A percentile compares a stretch with the other conserved stretches of the same genome.
Evolutionary conservation across 2,329 filamentous ascomycete genomes (phyloP).

Genomic region (Colletotrichum tropicale): DNA sequence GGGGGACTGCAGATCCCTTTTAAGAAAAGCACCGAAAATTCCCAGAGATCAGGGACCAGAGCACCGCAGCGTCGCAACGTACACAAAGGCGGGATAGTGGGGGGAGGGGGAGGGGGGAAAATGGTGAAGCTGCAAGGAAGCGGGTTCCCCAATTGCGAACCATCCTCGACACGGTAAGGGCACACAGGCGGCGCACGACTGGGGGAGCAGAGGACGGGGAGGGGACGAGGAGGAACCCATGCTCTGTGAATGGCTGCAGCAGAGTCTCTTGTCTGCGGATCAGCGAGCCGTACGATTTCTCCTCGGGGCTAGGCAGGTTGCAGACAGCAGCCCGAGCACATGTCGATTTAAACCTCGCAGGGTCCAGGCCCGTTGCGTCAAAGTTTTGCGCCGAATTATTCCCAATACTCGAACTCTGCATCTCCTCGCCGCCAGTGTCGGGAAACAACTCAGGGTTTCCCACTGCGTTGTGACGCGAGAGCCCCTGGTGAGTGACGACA

Average conservation of each 20-base stretch:
- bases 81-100: neutral
- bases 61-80: conserved; percentile 11
- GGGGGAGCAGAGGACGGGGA: neutral
- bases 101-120: neutral
- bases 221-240: neutral
- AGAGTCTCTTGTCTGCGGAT: neutral
- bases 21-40: neutral
- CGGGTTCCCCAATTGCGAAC: neutral
- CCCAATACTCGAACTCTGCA: neutral
- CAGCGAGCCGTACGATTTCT: neutral
- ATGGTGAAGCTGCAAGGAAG: conserved; percentile 7
- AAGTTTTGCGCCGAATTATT: neutral
- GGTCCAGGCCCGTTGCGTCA: neutral
- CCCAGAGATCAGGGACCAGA: conserved; percentile 16
- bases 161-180: neutral
- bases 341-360: neutral
- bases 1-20: conserved; percentile 13
- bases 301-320: neutral
- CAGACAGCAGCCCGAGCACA: neutral
- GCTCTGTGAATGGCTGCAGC: neutral
- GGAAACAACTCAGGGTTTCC: neutral
- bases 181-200: neutral
- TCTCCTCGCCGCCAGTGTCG: neutral
- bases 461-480: neutral
- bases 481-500: neutral